Percentiles rank a stretch among this genome's conserved stretches.
These are phyloP conservation scores for Wickerhamiella azyma DNA, from an alignment of 805 yeast species.

Conservation along the genomic window DNA sequence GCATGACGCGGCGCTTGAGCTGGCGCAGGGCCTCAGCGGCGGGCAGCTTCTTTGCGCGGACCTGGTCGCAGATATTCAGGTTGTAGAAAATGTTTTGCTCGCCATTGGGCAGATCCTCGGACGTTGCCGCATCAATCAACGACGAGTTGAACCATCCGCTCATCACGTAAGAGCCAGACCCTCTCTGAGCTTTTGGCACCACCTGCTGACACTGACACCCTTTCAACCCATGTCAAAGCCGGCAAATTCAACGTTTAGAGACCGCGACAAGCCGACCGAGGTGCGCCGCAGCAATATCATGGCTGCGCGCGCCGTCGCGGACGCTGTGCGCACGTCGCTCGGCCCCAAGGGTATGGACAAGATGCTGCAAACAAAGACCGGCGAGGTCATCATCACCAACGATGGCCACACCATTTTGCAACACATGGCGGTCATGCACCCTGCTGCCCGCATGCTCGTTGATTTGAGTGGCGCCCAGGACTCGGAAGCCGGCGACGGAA, in stretches of 20 bases:
- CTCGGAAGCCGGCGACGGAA: slow-evolving; percentile 99
- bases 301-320: slow-evolving; percentile 91
- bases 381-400: slow-evolving; percentile 87
- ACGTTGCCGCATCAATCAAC: slow-evolving; percentile 63
- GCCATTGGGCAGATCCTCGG: slow-evolving; percentile 84
- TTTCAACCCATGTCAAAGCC: slow-evolving; percentile 27
- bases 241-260: slow-evolving; percentile 79
- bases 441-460: slow-evolving; percentile 97
- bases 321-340: slow-evolving; percentile 84
- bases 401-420: slow-evolving; percentile 95
- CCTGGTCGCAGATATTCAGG: slow-evolving; percentile 74
- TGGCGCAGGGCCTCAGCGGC: slow-evolving; percentile 75
- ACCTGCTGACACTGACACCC: background rate
- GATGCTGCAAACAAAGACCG: slow-evolving; percentile 82
- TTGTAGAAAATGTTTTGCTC: slow-evolving; percentile 61
- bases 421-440: slow-evolving; percentile 97
- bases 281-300: slow-evolving; percentile 77
- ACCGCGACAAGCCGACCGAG: slow-evolving; percentile 90
- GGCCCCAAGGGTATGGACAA: slow-evolving; percentile 99
- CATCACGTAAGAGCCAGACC: slow-evolving; percentile 12
- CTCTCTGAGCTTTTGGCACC: background rate
- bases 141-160: slow-evolving; percentile 27
- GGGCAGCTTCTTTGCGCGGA: slow-evolving; percentile 65
- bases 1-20: slow-evolving; percentile 60
- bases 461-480: slow-evolving; percentile 97